Evolutionary conservation across 192 early-diverging fungal species (phyloP).

Genomic region (Coemansia sp.): DNA sequence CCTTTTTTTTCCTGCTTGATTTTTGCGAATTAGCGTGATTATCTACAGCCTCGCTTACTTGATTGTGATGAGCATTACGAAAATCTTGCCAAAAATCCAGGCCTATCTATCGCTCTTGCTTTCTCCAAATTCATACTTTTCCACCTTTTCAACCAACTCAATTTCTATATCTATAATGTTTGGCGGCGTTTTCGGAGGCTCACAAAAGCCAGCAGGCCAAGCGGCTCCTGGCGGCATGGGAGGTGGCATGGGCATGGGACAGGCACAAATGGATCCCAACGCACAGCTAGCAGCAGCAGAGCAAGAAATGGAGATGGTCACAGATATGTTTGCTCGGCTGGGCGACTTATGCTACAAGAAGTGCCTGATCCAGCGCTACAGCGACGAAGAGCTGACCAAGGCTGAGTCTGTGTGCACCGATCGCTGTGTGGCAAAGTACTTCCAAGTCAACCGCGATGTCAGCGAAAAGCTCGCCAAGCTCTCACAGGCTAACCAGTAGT

Average conservation of each 20-base stretch:
- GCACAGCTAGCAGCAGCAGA: constrained; percentile 64
- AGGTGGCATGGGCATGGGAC: constrained; percentile 29
- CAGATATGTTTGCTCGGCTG: constrained; percentile 79
- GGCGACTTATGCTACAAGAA: constrained; percentile 82
- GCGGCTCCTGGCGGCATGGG: constrained; percentile 17
- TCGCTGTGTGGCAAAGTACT: constrained; percentile 88
- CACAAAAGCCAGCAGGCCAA: constrained; percentile 19
- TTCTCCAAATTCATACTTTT: constrained; percentile 11
- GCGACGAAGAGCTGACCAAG: constrained; percentile 83
- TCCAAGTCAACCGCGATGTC: constrained; percentile 77
- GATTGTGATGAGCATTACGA: constrained; percentile 2
- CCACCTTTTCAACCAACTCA: neutral
- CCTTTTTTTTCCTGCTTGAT: neutral
- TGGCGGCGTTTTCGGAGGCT: constrained; percentile 49
- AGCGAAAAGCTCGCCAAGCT: constrained; percentile 74
- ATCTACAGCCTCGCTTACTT: neutral
- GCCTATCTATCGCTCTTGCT: neutral
- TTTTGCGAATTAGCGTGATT: neutral
- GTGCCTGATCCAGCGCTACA: constrained; percentile 81
- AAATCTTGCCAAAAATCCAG: neutral
- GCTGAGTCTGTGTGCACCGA: constrained; percentile 91
- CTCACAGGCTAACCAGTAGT: constrained; percentile 44
- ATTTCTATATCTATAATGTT: constrained; percentile 32
- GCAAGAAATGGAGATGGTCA: constrained; percentile 84
- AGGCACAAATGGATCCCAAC: constrained; percentile 50